Conservation (phyloP, 495 filamentous ascomycete species). For the Durotheca rogersii region DNA sequence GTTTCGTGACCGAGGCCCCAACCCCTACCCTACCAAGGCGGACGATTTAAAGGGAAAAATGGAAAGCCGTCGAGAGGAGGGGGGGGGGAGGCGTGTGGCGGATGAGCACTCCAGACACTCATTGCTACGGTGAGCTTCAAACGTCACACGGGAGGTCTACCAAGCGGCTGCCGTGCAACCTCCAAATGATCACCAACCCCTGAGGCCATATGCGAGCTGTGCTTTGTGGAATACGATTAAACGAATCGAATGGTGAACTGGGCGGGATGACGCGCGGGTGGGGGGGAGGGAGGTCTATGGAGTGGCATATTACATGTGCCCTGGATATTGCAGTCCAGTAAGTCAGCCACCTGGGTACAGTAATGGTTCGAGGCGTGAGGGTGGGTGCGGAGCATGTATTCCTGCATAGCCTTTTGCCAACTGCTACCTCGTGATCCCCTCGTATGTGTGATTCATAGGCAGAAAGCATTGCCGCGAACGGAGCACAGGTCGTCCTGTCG, state of each 20-base stretch:
- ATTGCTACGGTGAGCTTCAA: slow-evolving; percentile 23
- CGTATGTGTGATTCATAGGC: slow-evolving; percentile 2
- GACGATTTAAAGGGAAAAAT: slow-evolving; percentile 27
- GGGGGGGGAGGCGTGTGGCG: neutral
- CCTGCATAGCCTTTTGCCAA: slow-evolving; percentile 6
- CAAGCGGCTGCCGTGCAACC: slow-evolving; percentile 31
- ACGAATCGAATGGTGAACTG: slow-evolving; percentile 21
- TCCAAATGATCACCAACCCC: slow-evolving; percentile 30
- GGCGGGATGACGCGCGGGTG: slow-evolving; percentile 21
- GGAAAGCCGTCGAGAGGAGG: slow-evolving; percentile 3
- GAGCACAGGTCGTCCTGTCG: slow-evolving; percentile 22
- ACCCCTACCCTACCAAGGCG: slow-evolving; percentile 17
- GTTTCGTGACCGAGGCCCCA: slow-evolving; percentile 9
- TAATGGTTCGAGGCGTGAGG: slow-evolving; percentile 16
- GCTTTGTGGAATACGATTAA: slow-evolving; percentile 13
- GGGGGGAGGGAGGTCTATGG: slow-evolving; percentile 18
- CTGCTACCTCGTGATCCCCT: slow-evolving; percentile 29
- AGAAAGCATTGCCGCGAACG: slow-evolving; percentile 21
- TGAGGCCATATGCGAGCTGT: slow-evolving; percentile 21
- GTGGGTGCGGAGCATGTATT: slow-evolving; percentile 4
- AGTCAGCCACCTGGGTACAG: slow-evolving; percentile 20
- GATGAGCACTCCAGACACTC: slow-evolving; percentile 3
- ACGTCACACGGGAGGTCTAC: slow-evolving; percentile 30
- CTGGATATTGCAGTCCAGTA: slow-evolving; percentile 21
- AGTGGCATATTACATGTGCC: slow-evolving; percentile 21